Evolutionary conservation across 495 filamentous ascomycete species (phyloP), one percentile per base, ranked within the genome.

Genomic region (Aspergillus biplanus): DNA sequence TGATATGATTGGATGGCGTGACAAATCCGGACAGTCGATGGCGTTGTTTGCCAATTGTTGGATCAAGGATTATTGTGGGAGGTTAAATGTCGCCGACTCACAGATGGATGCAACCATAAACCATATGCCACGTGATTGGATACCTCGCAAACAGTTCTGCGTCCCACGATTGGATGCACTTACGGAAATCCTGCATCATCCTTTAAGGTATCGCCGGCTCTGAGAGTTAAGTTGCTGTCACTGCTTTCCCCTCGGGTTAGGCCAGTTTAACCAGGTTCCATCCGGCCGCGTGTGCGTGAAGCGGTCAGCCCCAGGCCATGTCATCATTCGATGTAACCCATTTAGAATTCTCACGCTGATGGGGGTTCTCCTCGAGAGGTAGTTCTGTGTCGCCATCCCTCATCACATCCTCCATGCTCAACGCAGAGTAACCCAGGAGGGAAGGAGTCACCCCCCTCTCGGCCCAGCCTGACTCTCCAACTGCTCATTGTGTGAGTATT

Each of bases 261-360:
- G 5, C 27, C 47, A 50, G 16, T 27, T 50, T 11, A 50, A 21
- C 27, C 47, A 31, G 6, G 16, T 18, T 50, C 47, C 21, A 50
- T 31, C 16, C 47, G 21, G 47, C n/a, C 21, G 47, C 47, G 47
- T 18, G 47, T 50, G 16, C 16, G 7, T 31, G 47, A 50, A 35
- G 37, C 21, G 37, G 55, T 44, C 35, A 42, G 13, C 8, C 15
- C n/a, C 16, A 57, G 8, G 9, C 21, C 55, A 57, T 44, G 35
- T 44, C 55, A 57, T 57, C 33, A 31, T 56, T 18, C 53, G 18
- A 57, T 57, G 55, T 57, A 57, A 57, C 55, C 39, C 55, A 21
- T 56, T 42, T 57, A 37, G 34, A 57, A 33, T 57, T 32, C 34
- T 56, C 34, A 21, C 33, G n/a, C 53, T 18, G 18, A 6, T 18